Conservation (phyloP, 495 filamentous ascomycete species). For the Aspergillus cristatus region DNA sequence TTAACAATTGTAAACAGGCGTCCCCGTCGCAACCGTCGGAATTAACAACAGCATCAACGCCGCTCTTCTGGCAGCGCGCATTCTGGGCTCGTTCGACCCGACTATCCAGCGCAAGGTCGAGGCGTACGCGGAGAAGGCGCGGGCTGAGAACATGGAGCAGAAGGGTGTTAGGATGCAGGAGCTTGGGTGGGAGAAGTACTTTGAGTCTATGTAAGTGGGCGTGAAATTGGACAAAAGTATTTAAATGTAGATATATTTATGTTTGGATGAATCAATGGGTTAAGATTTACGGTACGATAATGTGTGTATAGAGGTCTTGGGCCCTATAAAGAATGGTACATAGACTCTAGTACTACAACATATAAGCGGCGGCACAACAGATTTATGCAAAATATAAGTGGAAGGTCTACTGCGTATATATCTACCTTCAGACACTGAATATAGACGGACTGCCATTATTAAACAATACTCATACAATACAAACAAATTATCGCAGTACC, state of each 20-base stretch:
- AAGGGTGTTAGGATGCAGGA: slow-evolving; percentile 41
- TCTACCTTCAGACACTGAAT: no score
- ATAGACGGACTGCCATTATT: slow-evolving; percentile 9
- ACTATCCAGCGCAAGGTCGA: slow-evolving; percentile 51
- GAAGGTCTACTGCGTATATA: no score
- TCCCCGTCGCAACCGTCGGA: slow-evolving; percentile 80
- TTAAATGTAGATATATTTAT: slow-evolving; percentile 2
- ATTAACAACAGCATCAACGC: slow-evolving; percentile 95
- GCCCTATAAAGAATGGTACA: no score
- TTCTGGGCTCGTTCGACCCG: slow-evolving; percentile 61
- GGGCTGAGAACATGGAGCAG: slow-evolving; percentile 53
- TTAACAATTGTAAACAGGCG: slow-evolving; percentile 34
- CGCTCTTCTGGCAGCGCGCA: slow-evolving; percentile 77
- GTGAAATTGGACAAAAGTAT: slow-evolving; percentile 4
- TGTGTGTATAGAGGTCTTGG: no score
- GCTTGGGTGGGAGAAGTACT: slow-evolving; percentile 64
- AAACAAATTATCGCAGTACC: slow-evolving; percentile 10
- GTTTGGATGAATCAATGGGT: slow-evolving; percentile 4
- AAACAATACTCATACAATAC: slow-evolving; percentile 15
- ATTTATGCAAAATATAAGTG: no score
- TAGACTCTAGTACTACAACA: no score
- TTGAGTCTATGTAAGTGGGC: slow-evolving; percentile 44
- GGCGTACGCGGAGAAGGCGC: slow-evolving; percentile 59
- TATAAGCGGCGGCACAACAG: no score
- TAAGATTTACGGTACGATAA: no score